phyloP scores from a whole-genome alignment of 352 stramenopile species.

The Phytopythium sindhum region DNA sequence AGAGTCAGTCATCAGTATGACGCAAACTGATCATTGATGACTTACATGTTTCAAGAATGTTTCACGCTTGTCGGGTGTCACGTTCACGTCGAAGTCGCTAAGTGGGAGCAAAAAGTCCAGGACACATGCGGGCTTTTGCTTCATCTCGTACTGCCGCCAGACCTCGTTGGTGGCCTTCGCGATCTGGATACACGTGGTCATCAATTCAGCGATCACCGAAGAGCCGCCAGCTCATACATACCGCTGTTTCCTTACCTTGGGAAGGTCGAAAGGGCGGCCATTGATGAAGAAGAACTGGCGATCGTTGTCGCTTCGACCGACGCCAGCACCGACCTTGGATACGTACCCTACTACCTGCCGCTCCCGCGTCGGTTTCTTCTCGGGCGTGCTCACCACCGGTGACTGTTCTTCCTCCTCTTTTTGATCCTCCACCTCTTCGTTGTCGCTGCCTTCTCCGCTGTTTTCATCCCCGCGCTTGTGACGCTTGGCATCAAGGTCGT shows the following conservation, averaged over 20 bases:
- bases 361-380: constrained; percentile 1
- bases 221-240: not conserved
- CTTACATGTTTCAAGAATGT: constrained; percentile 83
- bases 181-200: constrained; percentile 32
- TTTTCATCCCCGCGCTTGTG: constrained; percentile 15
- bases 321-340: constrained; percentile 61
- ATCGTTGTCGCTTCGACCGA: constrained; percentile 83
- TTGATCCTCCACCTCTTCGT: constrained; percentile 1
- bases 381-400: not conserved
- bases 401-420: constrained; percentile 16
- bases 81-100: constrained; percentile 94
- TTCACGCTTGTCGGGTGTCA: constrained; percentile 97
- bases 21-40: constrained; percentile 1
- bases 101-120: constrained; percentile 89
- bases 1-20: not conserved
- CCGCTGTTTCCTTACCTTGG: constrained; percentile 38
- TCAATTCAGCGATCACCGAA: not conserved
- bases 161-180: constrained; percentile 84
- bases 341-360: constrained; percentile 65
- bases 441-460: constrained; percentile 13
- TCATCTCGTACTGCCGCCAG: constrained; percentile 90
- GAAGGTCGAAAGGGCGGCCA: constrained; percentile 92
- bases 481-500: constrained; percentile 14
- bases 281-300: constrained; percentile 97
- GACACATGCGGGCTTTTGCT: constrained; percentile 93